Evolutionary conservation across 495 filamentous ascomycete genomes (phyloP).

Genomic region (Immersiella caudata): DNA sequence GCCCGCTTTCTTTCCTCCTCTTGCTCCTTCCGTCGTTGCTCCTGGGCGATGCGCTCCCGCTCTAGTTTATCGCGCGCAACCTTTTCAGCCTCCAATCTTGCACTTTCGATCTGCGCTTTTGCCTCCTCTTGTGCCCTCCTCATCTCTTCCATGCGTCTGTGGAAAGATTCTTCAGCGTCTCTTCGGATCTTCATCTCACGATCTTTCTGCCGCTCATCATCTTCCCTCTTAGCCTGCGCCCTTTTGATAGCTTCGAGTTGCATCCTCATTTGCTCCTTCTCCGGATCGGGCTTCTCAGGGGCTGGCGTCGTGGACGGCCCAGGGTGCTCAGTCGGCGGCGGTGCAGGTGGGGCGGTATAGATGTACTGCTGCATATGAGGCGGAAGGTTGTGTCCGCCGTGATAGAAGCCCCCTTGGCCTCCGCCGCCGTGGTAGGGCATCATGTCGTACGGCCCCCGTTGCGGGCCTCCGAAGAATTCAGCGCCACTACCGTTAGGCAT

Average conservation of each 20-base stretch:
- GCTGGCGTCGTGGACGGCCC: slow-evolving; percentile 41
- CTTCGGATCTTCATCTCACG: slow-evolving; percentile 49
- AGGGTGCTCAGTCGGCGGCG: slow-evolving; percentile 50
- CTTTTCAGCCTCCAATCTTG: slow-evolving; percentile 50
- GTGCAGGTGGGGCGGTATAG: slow-evolving; percentile 43
- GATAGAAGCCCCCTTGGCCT: slow-evolving; percentile 19
- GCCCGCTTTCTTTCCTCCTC: slow-evolving; percentile 42
- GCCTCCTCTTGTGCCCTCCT: slow-evolving; percentile 40
- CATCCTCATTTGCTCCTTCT: slow-evolving; percentile 47
- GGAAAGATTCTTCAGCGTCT: slow-evolving; percentile 45
- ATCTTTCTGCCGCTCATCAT: slow-evolving; percentile 45
- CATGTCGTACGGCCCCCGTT: slow-evolving; percentile 45
- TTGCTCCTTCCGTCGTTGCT: slow-evolving; percentile 37
- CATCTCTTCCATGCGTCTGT: slow-evolving; percentile 46
- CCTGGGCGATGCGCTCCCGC: slow-evolving; percentile 42
- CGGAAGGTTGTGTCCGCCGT: slow-evolving; percentile 34
- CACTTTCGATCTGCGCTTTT: slow-evolving; percentile 41
- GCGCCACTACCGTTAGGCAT: slow-evolving; percentile 29
- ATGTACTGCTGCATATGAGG: slow-evolving; percentile 46
- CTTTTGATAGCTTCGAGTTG: slow-evolving; percentile 43
- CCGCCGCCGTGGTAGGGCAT: slow-evolving; percentile 47
- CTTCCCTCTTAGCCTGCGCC: slow-evolving; percentile 41
- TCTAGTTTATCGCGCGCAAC: slow-evolving; percentile 42
- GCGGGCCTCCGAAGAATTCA: slow-evolving; percentile 43
- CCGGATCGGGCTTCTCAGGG: slow-evolving; percentile 48